Conservation (phyloP, 2,329 filamentous ascomycete species). For the Phyllosticta citrichinensis region DNA sequence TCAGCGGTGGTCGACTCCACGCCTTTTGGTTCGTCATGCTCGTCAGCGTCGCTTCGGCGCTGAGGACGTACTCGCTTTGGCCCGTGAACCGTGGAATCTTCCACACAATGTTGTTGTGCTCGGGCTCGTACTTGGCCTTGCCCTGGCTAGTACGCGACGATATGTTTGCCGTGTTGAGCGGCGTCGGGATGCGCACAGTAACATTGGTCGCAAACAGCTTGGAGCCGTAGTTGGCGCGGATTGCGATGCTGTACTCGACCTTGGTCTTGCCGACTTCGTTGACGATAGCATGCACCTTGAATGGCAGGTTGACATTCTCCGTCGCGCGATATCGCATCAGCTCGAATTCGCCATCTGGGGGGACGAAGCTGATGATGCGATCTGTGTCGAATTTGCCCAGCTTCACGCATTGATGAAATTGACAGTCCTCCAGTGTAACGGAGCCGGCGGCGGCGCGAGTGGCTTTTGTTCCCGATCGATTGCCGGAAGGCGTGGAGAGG, state of each 20-base stretch:
- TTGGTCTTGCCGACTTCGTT: slow-evolving; percentile 95
- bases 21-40: slow-evolving; percentile 98
- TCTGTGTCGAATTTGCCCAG: slow-evolving; percentile 94
- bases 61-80: slow-evolving; percentile 92
- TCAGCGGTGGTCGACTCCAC: slow-evolving; percentile 89
- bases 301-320: slow-evolving; percentile 96
- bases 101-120: slow-evolving; percentile 97
- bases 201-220: slow-evolving; percentile 98
- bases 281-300: slow-evolving; percentile 98
- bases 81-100: slow-evolving; percentile 98
- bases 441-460: slow-evolving; percentile 92
- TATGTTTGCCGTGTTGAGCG: slow-evolving; percentile 90
- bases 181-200: slow-evolving; percentile 85
- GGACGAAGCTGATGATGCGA: slow-evolving; percentile 92
- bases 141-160: slow-evolving; percentile 89
- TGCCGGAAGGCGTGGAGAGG: slow-evolving; percentile 58
- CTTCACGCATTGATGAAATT: slow-evolving; percentile 98
- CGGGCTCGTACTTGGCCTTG: slow-evolving; percentile 96
- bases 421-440: slow-evolving; percentile 93
- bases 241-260: slow-evolving; percentile 96
- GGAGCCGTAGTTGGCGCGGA: slow-evolving; percentile 90
- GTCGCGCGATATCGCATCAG: slow-evolving; percentile 97
- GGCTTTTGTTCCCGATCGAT: slow-evolving; percentile 71
- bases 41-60: slow-evolving; percentile 83
- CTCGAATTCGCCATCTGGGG: slow-evolving; percentile 95